These are phyloP conservation scores for Plantago ovata DNA, from an alignment of 257 asterid genomes.

Conservation along the genomic window DNA sequence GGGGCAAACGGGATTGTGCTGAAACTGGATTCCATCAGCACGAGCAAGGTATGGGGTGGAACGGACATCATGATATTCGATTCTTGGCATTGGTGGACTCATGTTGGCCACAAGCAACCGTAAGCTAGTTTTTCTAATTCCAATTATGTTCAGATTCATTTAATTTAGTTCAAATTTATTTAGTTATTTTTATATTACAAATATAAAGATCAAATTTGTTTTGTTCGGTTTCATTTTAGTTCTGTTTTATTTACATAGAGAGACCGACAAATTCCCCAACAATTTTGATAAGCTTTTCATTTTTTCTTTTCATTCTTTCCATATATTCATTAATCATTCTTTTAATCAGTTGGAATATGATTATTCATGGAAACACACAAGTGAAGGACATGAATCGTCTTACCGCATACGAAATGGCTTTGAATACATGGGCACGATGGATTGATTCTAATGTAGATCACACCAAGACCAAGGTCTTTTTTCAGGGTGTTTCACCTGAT, in stretches of 20 bases:
- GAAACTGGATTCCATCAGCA: constrained; percentile 33
- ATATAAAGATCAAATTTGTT: too few relatives aligned
- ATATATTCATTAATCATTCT: too few relatives aligned
- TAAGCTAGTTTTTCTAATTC: too few relatives aligned
- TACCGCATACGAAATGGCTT: constrained; percentile 41
- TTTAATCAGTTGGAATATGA: constrained; percentile 69
- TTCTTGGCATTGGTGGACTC: constrained; percentile 53
- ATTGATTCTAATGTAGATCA: constrained; percentile 37
- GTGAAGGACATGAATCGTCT: constrained; percentile 42
- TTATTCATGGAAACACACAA: constrained; percentile 32
- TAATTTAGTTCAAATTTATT: too few relatives aligned
- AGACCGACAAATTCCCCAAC: too few relatives aligned
- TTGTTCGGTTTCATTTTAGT: too few relatives aligned
- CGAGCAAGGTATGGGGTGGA: constrained; percentile 35
- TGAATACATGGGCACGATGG: constrained; percentile 54
- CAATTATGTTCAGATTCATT: too few relatives aligned
- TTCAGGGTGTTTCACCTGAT: constrained; percentile 65
- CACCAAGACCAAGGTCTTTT: constrained; percentile 39
- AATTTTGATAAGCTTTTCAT: too few relatives aligned
- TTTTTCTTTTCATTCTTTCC: too few relatives aligned
- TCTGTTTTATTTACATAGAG: too few relatives aligned
- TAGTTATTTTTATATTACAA: too few relatives aligned
- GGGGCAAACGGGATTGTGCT: constrained; percentile 26
- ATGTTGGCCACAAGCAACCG: constrained; percentile 34
- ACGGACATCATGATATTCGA: constrained; percentile 38